Base-by-base conservation (phyloP, 257 asterid species). In the Vinca minor region DNA sequence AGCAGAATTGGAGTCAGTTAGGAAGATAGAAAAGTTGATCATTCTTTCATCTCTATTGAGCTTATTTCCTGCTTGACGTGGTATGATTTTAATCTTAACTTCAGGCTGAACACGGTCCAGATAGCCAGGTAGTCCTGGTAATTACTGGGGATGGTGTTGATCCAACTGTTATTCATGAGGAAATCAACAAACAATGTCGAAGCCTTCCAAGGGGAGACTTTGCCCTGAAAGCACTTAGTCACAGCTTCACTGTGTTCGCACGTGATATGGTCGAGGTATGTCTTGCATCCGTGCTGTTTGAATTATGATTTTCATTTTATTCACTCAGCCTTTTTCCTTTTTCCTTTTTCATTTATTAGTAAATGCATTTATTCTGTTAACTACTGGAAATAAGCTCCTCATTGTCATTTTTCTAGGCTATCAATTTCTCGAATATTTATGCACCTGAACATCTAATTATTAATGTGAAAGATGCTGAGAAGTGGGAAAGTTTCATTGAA, bases 81-180 rank as follows among this genome's bases (percentile, higher is more conserved):
- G 49, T 48, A 5, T 49, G 17, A 46, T n/a, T 52, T 41, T 34
- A 42, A 34, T 1, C 57, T 44, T 55, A 56, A 60, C 77, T 76
- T 73, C 85, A 93, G 98, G 98, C 97, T 53, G 97, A 93, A 85
- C 97, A 89, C 61, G 98, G 97, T 60, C 98, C 98, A 32, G 97
- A 93, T 69, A 93, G 98, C 85, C 98, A 93, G 79, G 98, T 89
- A 70, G 97, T 93, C 69, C 91, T 89, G 69, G 95, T 93, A 71
- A 79, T 85, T 77, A 85, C 85, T 77, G 97, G 97, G 64, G 95
- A 85, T 54, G 94, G 81, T 70, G 94, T 85, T 44, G 83, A 93
- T 78, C 62, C 86, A 64, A 66, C 58, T 72, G 85, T 80, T 57
- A 89, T 93, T 62, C 81, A 79, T 76, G 82, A 79, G 59, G 91